Evolutionary conservation across 352 stramenopile species (phyloP).

Genomic region (Thraustochytrium sp.): DNA sequence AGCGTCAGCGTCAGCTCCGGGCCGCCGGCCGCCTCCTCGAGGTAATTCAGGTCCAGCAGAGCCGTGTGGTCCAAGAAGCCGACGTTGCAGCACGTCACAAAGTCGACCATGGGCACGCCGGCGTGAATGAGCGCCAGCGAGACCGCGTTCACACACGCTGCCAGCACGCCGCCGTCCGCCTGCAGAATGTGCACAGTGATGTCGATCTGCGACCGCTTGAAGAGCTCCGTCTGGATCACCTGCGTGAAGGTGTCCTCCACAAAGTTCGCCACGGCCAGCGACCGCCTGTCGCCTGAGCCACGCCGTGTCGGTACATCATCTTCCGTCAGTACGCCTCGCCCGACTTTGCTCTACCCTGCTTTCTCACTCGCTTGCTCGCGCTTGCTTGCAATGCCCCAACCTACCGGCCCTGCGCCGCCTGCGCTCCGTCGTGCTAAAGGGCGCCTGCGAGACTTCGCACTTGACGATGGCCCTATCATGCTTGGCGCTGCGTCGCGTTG

Average conservation of each 20-base stretch:
- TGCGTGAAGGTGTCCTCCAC: conserved; percentile 84
- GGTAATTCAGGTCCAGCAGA: conserved; percentile 80
- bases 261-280: conserved; percentile 72
- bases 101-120: conserved; percentile 80
- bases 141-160: conserved; percentile 78
- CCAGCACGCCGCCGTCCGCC: conserved; percentile 74
- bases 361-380: too few species aligned
- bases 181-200: conserved; percentile 84
- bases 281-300: conserved; percentile 67
- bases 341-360: too few species aligned
- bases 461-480: conserved; percentile 43
- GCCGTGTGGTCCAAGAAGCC: conserved; percentile 79
- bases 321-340: not conserved
- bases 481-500: conserved; percentile 53
- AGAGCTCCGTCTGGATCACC: conserved; percentile 79
- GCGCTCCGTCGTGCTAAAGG: conserved; percentile 74
- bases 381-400: too few species aligned
- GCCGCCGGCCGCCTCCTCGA: conserved; percentile 72
- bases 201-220: conserved; percentile 81
- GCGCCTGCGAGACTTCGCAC: conserved; percentile 76
- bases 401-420: conserved; percentile 56
- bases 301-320: not conserved
- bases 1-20: conserved; percentile 76
- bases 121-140: conserved; percentile 80
- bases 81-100: conserved; percentile 76